These are phyloP conservation scores for Talaromyces funiculosus DNA, from an alignment of 2,329 filamentous ascomycete genomes.

Conservation along the genomic window DNA sequence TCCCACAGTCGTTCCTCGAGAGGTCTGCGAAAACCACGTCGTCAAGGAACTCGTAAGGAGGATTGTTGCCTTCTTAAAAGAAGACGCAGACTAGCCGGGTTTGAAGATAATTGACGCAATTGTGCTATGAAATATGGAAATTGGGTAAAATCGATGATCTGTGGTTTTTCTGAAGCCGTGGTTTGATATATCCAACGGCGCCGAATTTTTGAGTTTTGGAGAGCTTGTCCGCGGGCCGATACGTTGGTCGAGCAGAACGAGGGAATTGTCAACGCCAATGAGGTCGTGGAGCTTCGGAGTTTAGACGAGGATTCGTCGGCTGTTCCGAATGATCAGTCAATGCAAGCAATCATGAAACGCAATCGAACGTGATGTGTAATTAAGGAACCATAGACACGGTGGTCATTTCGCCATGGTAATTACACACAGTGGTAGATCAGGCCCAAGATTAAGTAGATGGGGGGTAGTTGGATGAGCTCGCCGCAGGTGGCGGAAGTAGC, in stretches of 20 bases:
- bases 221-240: neutral
- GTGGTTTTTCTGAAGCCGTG: neutral
- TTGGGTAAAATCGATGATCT: neutral
- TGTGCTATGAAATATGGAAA: neutral
- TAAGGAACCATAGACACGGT: too few relatives aligned
- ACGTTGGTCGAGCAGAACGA: neutral
- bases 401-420: neutral
- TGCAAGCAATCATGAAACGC: neutral
- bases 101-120: neutral
- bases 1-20: slow-evolving; percentile 45
- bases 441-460: neutral
- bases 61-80: slow-evolving; percentile 7
- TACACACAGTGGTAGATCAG: neutral
- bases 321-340: neutral
- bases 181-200: neutral
- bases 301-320: neutral
- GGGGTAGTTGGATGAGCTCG: neutral
- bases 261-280: neutral
- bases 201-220: neutral
- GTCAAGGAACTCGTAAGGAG: neutral
- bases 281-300: neutral
- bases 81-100: neutral
- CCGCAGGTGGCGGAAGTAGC: neutral
- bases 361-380: too few relatives aligned
- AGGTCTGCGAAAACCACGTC: slow-evolving; percentile 18